These are phyloP conservation scores for Yamadazyma siamensis DNA, from an alignment of 1,139 yeast genomes.

Conservation along the genomic window DNA sequence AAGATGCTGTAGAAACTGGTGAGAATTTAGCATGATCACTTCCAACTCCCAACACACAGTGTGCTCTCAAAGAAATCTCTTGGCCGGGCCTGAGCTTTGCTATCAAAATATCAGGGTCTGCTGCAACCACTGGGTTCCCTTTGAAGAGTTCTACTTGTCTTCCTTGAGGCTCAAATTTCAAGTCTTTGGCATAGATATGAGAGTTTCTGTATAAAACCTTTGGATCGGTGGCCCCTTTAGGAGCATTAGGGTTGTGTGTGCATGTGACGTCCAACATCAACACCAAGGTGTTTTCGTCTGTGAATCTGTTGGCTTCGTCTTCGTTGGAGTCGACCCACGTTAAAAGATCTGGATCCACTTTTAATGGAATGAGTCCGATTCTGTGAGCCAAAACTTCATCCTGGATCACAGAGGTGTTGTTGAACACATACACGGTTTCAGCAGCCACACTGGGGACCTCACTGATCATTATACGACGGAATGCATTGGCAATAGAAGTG, in stretches of 20 bases:
- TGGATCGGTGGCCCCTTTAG: slow-evolving; percentile 77
- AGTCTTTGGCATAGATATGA: slow-evolving; percentile 82
- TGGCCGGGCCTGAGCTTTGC: slow-evolving; percentile 97
- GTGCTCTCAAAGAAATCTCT: slow-evolving; percentile 86
- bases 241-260: slow-evolving; percentile 80
- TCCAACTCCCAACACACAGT: slow-evolving; percentile 89
- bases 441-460: slow-evolving; percentile 97
- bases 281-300: slow-evolving; percentile 87
- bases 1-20: slow-evolving; percentile 97
- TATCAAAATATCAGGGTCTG: slow-evolving; percentile 83
- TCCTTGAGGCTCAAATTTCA: slow-evolving; percentile 90
- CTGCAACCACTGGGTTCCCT: slow-evolving; percentile 67
- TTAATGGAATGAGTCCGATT: slow-evolving; percentile 86
- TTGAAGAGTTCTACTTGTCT: slow-evolving; percentile 70
- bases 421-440: slow-evolving; percentile 83
- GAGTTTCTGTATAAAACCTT: slow-evolving; percentile 78
- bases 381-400: slow-evolving; percentile 96
- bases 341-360: slow-evolving; percentile 85
- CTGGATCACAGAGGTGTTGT: slow-evolving; percentile 94
- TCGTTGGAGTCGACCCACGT: slow-evolving; percentile 69
- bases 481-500: slow-evolving; percentile 92
- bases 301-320: slow-evolving; percentile 67
- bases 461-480: slow-evolving; percentile 93
- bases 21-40: slow-evolving; percentile 96
- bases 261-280: slow-evolving; percentile 79